Evolutionary conservation across 2,329 filamentous ascomycete genomes (phyloP).

Genomic region (Aspergillus ibericus): DNA sequence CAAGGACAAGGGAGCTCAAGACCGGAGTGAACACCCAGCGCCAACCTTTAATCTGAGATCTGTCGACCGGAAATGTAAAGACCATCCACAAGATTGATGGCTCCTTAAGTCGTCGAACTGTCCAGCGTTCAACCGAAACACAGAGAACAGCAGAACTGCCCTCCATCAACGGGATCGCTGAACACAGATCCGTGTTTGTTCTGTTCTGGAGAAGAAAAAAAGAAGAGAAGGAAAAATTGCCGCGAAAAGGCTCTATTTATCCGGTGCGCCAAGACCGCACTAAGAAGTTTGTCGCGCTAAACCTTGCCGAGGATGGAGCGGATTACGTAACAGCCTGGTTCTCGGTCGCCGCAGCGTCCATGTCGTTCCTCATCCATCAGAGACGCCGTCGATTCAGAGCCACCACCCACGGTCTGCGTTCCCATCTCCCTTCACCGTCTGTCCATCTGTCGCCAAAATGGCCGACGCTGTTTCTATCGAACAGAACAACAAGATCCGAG

Average conservation of each 20-base stretch:
- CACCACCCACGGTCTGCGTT: not conserved
- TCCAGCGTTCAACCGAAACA: slow-evolving; percentile 75
- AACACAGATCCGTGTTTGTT: slow-evolving; percentile 75
- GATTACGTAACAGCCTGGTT: slow-evolving; percentile 17
- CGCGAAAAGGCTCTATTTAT: slow-evolving; percentile 27
- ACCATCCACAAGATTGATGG: slow-evolving; percentile 68
- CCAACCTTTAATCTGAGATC: slow-evolving; percentile 75
- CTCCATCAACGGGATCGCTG: slow-evolving; percentile 66
- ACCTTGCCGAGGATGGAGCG: slow-evolving; percentile 18
- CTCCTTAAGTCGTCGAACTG: slow-evolving; percentile 87
- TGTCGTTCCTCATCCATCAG: not conserved
- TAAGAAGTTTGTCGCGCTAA: slow-evolving; percentile 23
- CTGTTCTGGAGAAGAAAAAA: slow-evolving; percentile 42
- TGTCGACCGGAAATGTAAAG: slow-evolving; percentile 88
- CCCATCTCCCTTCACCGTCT: not conserved
- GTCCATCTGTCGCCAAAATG: slow-evolving; percentile 35
- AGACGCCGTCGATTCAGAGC: not conserved
- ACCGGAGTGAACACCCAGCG: slow-evolving; percentile 52
- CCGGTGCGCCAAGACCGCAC: slow-evolving; percentile 29
- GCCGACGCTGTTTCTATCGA: slow-evolving; percentile 71
- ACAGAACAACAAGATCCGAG: slow-evolving; percentile 89
- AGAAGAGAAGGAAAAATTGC: slow-evolving; percentile 42
- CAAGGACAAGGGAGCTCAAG: slow-evolving; percentile 62
- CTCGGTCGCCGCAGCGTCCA: too few species aligned
- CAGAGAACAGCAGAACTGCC: slow-evolving; percentile 44